Evolutionary conservation across 179 eudicot genomes (phyloP).

Genomic region (Beta macrorhiza): DNA sequence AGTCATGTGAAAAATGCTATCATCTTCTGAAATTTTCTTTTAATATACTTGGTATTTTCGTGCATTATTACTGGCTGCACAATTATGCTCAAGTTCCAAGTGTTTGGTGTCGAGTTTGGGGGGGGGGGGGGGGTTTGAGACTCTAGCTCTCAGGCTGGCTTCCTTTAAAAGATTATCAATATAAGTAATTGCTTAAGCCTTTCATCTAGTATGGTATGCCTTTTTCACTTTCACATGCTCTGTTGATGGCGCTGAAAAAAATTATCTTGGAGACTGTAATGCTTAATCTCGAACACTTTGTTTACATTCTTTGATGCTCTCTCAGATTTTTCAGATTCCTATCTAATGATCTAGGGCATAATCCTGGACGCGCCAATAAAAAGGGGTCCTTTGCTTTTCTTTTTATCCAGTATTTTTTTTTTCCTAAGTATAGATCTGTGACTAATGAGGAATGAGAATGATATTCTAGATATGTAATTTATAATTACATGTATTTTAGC

Average conservation of each 20-base stretch:
- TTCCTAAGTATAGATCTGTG: too few relatives aligned
- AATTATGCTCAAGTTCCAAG: background rate
- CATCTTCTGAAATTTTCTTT: background rate
- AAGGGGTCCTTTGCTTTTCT: background rate
- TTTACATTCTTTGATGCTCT: background rate
- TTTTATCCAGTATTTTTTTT: background rate
- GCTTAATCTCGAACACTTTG: background rate
- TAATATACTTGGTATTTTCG: background rate
- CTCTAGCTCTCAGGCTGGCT: background rate
- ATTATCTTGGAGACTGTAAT: background rate
- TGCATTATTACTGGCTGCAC: background rate
- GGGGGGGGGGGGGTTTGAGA: background rate
- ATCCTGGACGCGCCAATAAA: too few relatives aligned
- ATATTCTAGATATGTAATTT: too few relatives aligned
- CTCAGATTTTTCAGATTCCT: too few relatives aligned
- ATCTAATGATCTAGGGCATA: too few relatives aligned
- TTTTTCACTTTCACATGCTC: background rate
- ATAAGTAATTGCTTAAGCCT: background rate
- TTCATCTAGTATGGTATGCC: background rate
- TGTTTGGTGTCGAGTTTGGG: background rate
- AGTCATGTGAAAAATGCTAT: background rate
- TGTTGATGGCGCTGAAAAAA: background rate
- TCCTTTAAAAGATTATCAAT: background rate
- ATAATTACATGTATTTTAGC: too few relatives aligned
- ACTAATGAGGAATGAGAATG: background rate